These are phyloP conservation scores for Ophiosphaerella herpotricha DNA, from an alignment of 2,329 filamentous ascomycete genomes.

Conservation along the genomic window DNA sequence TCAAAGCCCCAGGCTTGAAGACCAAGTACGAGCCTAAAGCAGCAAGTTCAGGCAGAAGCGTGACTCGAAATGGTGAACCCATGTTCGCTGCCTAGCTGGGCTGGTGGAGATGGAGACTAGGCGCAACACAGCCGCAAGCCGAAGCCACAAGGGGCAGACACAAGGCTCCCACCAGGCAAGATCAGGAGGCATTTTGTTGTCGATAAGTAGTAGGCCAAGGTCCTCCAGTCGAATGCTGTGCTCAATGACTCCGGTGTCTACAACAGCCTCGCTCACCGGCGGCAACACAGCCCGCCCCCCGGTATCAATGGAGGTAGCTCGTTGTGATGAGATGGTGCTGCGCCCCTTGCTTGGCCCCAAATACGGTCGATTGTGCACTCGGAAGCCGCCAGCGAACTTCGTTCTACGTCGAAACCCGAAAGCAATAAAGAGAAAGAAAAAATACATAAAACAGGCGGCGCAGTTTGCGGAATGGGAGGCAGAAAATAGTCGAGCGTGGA, in stretches of 20 bases:
- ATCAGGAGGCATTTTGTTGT: conserved; percentile 13
- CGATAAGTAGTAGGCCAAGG: conserved; percentile 35
- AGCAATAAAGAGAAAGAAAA: conserved; percentile 6
- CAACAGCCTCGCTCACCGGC: conserved; percentile 28
- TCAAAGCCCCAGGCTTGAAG: conserved; percentile 31
- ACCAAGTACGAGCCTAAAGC: conserved; percentile 27
- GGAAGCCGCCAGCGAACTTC: no score
- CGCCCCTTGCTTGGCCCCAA: conserved; percentile 15
- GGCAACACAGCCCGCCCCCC: conserved; percentile 32
- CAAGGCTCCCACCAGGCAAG: conserved; percentile 29
- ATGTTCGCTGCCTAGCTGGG: conserved; percentile 38
- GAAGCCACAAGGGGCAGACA: conserved; percentile 30
- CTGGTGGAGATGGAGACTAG: conserved; percentile 23
- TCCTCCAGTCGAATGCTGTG: conserved; percentile 20
- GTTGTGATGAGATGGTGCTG: conserved; percentile 16
- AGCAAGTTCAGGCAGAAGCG: conserved; percentile 32
- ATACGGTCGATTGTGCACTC: conserved; percentile 11
- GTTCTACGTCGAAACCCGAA: no score
- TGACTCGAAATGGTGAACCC: conserved; percentile 25
- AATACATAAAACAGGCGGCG: background rate
- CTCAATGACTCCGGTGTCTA: conserved; percentile 20
- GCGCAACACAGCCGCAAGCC: conserved; percentile 33
- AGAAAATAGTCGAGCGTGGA: conserved; percentile 4
- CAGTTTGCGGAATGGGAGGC: conserved; percentile 6
- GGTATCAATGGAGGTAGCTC: conserved; percentile 18